Base-by-base conservation (phyloP, 805 yeast species). In the Yarrowia sp. region DNA sequence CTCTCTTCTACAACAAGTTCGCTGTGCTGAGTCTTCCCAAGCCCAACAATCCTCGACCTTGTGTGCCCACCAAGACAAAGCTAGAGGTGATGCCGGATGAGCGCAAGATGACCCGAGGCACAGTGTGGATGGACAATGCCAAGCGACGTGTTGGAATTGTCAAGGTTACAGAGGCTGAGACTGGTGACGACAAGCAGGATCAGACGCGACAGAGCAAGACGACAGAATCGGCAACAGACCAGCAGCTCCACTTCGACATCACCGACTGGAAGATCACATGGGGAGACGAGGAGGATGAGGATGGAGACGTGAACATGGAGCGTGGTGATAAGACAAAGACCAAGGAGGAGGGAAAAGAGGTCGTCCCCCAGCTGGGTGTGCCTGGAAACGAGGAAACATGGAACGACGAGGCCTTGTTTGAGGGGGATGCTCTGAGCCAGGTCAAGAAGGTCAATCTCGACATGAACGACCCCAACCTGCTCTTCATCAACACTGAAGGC, bases 381-480 rank as follows among this genome's bases (percentile, higher is more conserved):
- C 58, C 24, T 12, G 16, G 42, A 12, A 35, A 22, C 13, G 58
- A 49, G 16, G 61, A 39, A 27, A 6, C 8, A 2, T 55, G 61
- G 61, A 74, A 70, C 16, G 93, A 88, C 67, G 88, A 85, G 25
- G 77, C 81, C 65, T 80, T 94, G n/a, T 81, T 92, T 59, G 86
- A 88, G 39, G 98, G 97, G 1, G 79, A 77, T 22, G 59, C 76
- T 71, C 59, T 63, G 25, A 62, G 67, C 4, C 60, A 66, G 14
- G 44, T 47, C 5, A 69, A 66, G 33, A 60, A 65, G 59, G 69
- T 73, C 19, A 79, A 78, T 65, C 73, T 94, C 44, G 96, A 93
- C 72, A 81, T 91, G 86, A 94, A 92, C 70, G 99, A 94, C 72
- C 88, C 94, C 13, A 80, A 85, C 61, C 74, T 94, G 63, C 73